These are phyloP conservation scores for Tricholoma terreum DNA, from an alignment of 768 basidiomycete species.

Conservation along the genomic window DNA sequence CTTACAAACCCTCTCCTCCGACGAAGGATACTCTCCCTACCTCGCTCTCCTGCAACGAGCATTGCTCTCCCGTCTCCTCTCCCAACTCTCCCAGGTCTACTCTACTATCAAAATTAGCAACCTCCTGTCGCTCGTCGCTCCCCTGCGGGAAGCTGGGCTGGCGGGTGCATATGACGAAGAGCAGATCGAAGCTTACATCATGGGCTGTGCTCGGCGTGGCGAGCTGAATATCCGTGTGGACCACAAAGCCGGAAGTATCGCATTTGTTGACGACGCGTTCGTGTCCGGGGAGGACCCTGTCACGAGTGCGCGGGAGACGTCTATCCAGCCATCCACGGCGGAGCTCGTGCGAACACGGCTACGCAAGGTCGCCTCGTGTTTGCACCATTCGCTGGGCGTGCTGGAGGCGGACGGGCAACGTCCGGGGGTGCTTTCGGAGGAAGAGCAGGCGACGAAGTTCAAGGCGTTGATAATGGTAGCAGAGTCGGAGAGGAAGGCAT, in stretches of 20 bases:
- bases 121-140: slow-evolving; percentile 74
- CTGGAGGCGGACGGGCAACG: slow-evolving; percentile 50
- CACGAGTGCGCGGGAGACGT: slow-evolving; percentile 33
- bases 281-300: slow-evolving; percentile 37
- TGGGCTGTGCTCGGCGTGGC: slow-evolving; percentile 85
- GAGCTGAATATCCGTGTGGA: slow-evolving; percentile 86
- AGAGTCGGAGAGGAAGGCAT: slow-evolving; percentile 73
- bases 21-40: slow-evolving; percentile 72
- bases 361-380: slow-evolving; percentile 65
- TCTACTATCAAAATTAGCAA: slow-evolving; percentile 78
- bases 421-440: slow-evolving; percentile 37
- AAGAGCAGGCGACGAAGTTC: slow-evolving; percentile 59
- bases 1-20: slow-evolving; percentile 54
- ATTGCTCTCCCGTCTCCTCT: slow-evolving; percentile 84
- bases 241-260: slow-evolving; percentile 80
- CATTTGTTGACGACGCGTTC: slow-evolving; percentile 80
- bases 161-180: slow-evolving; percentile 64
- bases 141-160: slow-evolving; percentile 56
- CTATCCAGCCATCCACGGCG: slow-evolving; percentile 68
- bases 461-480: slow-evolving; percentile 59
- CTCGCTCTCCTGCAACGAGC: slow-evolving; percentile 89
- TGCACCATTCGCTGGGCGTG: slow-evolving; percentile 66
- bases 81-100: slow-evolving; percentile 91
- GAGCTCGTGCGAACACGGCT: slow-evolving; percentile 78
- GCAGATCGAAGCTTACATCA: slow-evolving; percentile 86